Conservation (phyloP, 2,329 filamentous ascomycete genomes). For the Ophiostoma triangulosporum region DNA sequence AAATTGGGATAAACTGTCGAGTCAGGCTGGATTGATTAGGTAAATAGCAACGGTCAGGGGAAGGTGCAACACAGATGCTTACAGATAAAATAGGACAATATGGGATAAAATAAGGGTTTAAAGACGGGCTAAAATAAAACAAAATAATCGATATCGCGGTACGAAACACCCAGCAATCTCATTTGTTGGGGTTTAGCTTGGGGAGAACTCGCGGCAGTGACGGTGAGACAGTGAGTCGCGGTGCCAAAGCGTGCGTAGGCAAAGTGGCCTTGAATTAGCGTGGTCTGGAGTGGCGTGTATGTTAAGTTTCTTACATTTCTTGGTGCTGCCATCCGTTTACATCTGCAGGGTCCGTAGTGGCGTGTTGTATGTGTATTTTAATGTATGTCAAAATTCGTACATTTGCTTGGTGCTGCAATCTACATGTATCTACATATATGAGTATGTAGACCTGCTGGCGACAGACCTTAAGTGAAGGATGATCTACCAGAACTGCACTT, state of each 20-base stretch:
- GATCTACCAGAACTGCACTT: neutral
- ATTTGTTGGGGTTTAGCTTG: conserved; percentile 13
- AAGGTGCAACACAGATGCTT: neutral
- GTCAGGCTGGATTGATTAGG: neutral
- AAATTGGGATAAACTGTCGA: neutral
- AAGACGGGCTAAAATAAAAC: neutral
- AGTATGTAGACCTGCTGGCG: no score
- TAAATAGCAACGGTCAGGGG: conserved; percentile 1
- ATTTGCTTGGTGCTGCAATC: no score
- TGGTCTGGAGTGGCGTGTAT: neutral
- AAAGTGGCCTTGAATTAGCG: neutral
- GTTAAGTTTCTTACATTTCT: no score
- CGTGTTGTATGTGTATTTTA: no score
- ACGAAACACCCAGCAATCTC: conserved; percentile 11
- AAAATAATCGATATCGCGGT: neutral
- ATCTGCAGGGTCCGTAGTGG: no score
- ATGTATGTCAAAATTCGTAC: no score
- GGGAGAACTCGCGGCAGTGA: neutral
- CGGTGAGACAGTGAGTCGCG: neutral
- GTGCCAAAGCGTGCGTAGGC: neutral
- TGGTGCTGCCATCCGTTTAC: no score
- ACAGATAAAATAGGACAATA: neutral
- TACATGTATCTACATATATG: no score
- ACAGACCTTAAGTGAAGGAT: neutral
- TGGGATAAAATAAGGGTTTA: neutral